These are phyloP conservation scores for Talaromyces thailandensis DNA, from an alignment of 495 filamentous ascomycete species.

Conservation along the genomic window DNA sequence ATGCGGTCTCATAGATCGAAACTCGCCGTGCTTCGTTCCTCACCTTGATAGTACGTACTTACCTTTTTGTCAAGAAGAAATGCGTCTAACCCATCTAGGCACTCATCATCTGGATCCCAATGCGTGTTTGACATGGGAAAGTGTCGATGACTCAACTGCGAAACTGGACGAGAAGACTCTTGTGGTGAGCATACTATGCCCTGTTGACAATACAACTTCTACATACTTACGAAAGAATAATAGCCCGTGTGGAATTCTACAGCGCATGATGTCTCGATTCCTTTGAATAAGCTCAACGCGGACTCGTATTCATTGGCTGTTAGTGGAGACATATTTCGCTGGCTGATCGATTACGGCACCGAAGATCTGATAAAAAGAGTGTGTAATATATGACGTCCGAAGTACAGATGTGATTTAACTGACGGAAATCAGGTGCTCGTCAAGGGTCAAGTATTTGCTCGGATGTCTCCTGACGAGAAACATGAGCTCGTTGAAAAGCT, in stretches of 20 bases:
- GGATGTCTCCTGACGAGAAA: slow-evolving; percentile 99
- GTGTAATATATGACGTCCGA: slow-evolving; percentile 11
- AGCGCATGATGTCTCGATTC: slow-evolving; percentile 70
- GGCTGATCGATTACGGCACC: slow-evolving; percentile 84
- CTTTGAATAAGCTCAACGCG: slow-evolving; percentile 70
- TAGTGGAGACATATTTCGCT: slow-evolving; percentile 89
- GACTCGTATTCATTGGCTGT: slow-evolving; percentile 81
- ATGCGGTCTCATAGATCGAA: slow-evolving; percentile 71
- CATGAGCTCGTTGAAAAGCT: slow-evolving; percentile 96
- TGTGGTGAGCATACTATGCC: slow-evolving; percentile 34
- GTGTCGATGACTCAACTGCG: slow-evolving; percentile 72
- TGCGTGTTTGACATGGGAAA: slow-evolving; percentile 76
- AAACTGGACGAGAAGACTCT: slow-evolving; percentile 70
- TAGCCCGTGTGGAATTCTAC: slow-evolving; percentile 61
- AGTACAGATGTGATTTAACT: not conserved
- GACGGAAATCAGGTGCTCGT: slow-evolving; percentile 62
- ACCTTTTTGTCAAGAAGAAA: not conserved
- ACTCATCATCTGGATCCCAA: slow-evolving; percentile 57
- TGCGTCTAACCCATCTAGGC: slow-evolving; percentile 14
- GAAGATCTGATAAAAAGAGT: slow-evolving; percentile 66
- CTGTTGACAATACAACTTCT: not conserved
- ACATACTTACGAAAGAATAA: slow-evolving; percentile 15
- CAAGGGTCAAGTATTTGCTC: slow-evolving; percentile 85
- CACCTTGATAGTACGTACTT: slow-evolving; percentile 64
- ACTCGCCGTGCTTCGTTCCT: slow-evolving; percentile 84